A percentile compares a stretch with the other conserved stretches of the same genome.
phyloP scores from a whole-genome alignment of 257 asterid species.

The Echites panduratus region DNA sequence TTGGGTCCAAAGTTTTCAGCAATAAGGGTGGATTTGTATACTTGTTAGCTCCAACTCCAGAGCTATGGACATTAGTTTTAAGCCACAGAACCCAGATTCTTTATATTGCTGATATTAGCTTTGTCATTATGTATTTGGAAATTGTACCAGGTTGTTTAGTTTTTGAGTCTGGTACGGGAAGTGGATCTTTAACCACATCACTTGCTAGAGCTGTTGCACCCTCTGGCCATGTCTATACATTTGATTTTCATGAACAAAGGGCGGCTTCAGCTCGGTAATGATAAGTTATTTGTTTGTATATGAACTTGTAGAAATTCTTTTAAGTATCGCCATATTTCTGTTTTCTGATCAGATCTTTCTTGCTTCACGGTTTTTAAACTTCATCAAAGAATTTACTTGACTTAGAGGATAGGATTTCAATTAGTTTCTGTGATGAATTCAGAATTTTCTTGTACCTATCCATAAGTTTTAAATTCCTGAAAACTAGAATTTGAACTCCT shows the following conservation, averaged over 20 bases:
- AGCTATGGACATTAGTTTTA: conserved; percentile 86
- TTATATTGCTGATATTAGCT: conserved; percentile 90
- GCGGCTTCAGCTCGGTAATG: conserved; percentile 88
- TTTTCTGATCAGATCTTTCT: neutral
- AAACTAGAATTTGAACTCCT: too few relatives aligned
- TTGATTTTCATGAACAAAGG: conserved; percentile 95
- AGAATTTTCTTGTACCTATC: neutral
- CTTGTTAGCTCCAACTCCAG: conserved; percentile 91
- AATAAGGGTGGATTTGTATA: conserved; percentile 71
- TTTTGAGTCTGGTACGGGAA: conserved; percentile 96
- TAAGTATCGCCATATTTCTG: neutral
- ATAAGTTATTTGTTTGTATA: neutral
- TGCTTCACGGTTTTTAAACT: neutral
- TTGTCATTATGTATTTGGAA: conserved; percentile 83
- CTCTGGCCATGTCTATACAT: conserved; percentile 73
- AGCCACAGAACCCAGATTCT: conserved; percentile 98
- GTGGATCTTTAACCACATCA: conserved; percentile 88
- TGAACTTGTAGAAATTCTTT: neutral
- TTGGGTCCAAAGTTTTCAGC: conserved; percentile 86
- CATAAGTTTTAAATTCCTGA: too few relatives aligned
- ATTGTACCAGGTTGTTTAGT: conserved; percentile 84
- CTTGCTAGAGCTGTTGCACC: conserved; percentile 91
- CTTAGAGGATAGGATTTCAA: neutral
- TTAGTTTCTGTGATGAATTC: neutral
- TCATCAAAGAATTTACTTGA: neutral